These are phyloP conservation scores for Pythium apleroticum DNA, from an alignment of 352 stramenopile genomes.

Conservation along the genomic window DNA sequence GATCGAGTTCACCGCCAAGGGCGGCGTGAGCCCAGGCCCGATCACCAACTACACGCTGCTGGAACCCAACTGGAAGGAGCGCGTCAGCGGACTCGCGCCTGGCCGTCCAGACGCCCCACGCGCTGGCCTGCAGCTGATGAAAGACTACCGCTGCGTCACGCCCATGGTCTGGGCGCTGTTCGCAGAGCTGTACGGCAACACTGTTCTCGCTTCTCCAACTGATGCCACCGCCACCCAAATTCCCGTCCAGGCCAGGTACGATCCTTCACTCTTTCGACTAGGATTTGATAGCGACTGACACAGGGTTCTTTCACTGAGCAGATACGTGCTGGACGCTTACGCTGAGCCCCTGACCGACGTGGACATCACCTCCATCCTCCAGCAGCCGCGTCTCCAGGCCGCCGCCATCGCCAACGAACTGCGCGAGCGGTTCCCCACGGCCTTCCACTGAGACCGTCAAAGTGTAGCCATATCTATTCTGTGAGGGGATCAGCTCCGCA, in stretches of 20 bases:
- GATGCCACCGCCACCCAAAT: not conserved
- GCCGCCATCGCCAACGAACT: conserved; percentile 44
- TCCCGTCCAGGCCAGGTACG: conserved; percentile 27
- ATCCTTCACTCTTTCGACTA: not conserved
- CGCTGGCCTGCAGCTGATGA: conserved; percentile 40
- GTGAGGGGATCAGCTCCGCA: not conserved
- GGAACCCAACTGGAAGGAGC: conserved; percentile 34
- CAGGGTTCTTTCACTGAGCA: conserved; percentile 2
- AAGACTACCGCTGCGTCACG: conserved; percentile 68
- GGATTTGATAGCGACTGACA: too few species aligned
- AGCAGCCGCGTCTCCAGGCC: conserved; percentile 44
- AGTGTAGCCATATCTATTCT: conserved; percentile 3
- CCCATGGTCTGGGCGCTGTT: conserved; percentile 80
- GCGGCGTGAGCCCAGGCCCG: conserved; percentile 48
- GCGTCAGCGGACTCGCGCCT: conserved; percentile 28
- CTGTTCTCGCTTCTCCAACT: conserved; percentile 25
- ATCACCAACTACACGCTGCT: conserved; percentile 72
- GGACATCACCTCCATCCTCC: conserved; percentile 36
- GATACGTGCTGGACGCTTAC: conserved; percentile 52
- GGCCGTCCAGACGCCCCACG: conserved; percentile 48
- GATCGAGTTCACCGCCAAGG: conserved; percentile 53
- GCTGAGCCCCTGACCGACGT: conserved; percentile 39
- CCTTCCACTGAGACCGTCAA: conserved; percentile 8
- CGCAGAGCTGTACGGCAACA: conserved; percentile 56
- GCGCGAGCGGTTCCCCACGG: conserved; percentile 26